Conservation (phyloP, 345 rosid genomes). For the Raphanus raphanistrum region DNA sequence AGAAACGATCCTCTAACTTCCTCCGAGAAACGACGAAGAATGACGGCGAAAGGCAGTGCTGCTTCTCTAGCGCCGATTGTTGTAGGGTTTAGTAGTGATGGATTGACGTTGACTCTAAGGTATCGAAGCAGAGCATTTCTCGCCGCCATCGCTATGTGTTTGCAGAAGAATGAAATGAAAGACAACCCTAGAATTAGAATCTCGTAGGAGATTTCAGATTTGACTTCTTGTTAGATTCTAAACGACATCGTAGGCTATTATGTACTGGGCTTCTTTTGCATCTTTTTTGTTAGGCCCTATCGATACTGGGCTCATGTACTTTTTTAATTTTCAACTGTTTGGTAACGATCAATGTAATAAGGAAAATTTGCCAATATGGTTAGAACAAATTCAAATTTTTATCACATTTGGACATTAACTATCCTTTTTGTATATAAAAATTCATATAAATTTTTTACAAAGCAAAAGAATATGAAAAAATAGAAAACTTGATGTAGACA, state of each 20-base stretch:
- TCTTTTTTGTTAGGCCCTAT: background rate
- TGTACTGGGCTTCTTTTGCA: background rate
- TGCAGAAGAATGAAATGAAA: background rate
- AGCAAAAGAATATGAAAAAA: too few species aligned
- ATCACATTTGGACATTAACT: too few species aligned
- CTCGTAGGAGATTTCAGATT: background rate
- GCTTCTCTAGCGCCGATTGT: conserved; percentile 20
- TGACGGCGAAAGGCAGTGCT: conserved; percentile 43
- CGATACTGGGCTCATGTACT: background rate
- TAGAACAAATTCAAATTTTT: too few species aligned
- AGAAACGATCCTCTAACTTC: conserved; percentile 90
- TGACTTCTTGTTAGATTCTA: background rate
- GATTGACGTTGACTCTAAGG: conserved; percentile 60
- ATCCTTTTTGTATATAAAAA: too few species aligned
- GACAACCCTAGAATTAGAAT: conserved; percentile 15
- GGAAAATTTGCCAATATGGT: too few species aligned
- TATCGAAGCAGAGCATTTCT: conserved; percentile 68
- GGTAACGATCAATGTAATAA: too few species aligned
- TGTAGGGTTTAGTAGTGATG: conserved; percentile 42
- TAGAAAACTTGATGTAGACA: too few species aligned
- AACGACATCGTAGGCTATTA: background rate
- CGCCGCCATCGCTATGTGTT: conserved; percentile 53
- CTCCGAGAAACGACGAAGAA: conserved; percentile 69
- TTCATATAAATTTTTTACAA: too few species aligned
- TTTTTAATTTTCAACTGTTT: background rate